Conservation (phyloP, 441 rosid species). For the Brassica balearica region DNA sequence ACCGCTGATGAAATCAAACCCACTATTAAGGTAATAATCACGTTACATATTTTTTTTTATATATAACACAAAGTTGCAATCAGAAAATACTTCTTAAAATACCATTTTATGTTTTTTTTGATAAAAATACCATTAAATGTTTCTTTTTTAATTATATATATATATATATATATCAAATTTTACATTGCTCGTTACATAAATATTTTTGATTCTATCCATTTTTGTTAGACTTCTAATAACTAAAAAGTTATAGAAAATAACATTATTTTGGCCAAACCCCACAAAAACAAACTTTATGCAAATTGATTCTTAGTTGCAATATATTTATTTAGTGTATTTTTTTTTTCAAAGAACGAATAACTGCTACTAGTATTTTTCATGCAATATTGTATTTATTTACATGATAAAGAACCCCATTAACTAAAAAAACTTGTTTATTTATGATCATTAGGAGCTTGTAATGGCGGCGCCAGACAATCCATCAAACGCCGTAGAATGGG, state of each 20-base stretch:
- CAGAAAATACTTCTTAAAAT: background rate
- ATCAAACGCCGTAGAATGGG: conserved; percentile 52
- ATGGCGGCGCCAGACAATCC: conserved; percentile 53
- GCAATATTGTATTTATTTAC: background rate
- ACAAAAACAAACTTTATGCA: background rate
- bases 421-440: background rate
- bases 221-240: background rate
- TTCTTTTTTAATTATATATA: background rate
- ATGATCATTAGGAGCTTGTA: conserved; percentile 47
- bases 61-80: background rate
- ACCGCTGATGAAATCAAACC: conserved; percentile 51
- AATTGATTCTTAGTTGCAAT: background rate
- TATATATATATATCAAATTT: background rate
- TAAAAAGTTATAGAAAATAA: background rate
- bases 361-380: background rate
- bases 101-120: background rate
- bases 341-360: background rate
- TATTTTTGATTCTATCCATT: background rate
- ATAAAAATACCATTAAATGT: background rate
- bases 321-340: background rate
- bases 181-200: background rate
- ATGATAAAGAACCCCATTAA: background rate
- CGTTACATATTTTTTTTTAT: background rate
- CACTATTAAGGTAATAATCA: conserved; percentile 42
- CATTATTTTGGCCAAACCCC: background rate